Evolutionary conservation across 352 stramenopile species (phyloP), one percentile per base, ranked within the genome.

Genomic region (Phytophthora cactorum): DNA sequence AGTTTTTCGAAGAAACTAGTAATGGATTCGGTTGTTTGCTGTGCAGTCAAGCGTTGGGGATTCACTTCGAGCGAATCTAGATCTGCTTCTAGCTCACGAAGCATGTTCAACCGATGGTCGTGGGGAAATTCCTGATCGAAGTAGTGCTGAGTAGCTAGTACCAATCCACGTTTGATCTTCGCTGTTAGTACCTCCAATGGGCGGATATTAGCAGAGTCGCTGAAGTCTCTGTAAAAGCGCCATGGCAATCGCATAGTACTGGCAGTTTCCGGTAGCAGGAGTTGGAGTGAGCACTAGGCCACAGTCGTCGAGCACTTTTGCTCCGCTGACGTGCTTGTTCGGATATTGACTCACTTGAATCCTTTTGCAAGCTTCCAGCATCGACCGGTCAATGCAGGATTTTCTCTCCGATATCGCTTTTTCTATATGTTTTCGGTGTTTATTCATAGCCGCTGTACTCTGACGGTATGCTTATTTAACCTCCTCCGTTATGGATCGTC

Each of bases 221-320:
- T 4, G 10, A 34, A 36, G 5, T 53, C 15, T n/a, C 27, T 53
- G 46, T 17, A 53, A 9, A 4, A 53, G 46, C 8, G 11, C 11
- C 25, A 53, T 53, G 14, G 22, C 46, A 10, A 52, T 34, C 6
- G 22, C 27, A 17, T 52, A 52, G n/a, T 52, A 52, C 27, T 52
- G 17, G 45, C 29, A 39, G 27, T 53, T 53, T 27, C 25, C 27
- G 15, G 25, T 53, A 22, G 46, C 27, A 25, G 46, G 46, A 9
- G 46, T 32, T 34, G 45, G 32, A 34, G 29, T 34, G 3, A 34
- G 29, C 29, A 34, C 39, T 46, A 46, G 7, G 12, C 39, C 39
- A 1, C 39, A 46, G 39, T 46, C 39, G 12, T 10, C 15, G 15
- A 46, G 12, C 15, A 46, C 15, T 8, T 46, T 17, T 6, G 3